Evolutionary conservation across 176 grass and related monocot genomes (phyloP).

Genomic region (Eragrostis nindensis): DNA sequence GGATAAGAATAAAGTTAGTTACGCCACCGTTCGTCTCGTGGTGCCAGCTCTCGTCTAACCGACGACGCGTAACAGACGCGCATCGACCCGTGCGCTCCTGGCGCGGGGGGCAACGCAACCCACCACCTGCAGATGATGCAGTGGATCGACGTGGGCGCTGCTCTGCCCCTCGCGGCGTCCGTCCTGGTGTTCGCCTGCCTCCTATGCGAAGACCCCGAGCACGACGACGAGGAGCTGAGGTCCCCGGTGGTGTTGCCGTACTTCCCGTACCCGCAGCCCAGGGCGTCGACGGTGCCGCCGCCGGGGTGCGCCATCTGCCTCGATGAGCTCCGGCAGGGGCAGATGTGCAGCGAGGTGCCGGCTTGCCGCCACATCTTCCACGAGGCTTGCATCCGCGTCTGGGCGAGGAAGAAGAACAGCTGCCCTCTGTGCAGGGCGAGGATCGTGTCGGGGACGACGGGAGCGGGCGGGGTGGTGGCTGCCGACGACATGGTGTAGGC

Average conservation of each 20-base stretch:
- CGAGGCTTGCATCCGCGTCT: conserved; percentile 37
- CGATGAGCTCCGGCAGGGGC: conserved; percentile 27
- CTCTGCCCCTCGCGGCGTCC: too few species aligned
- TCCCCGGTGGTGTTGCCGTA: not conserved
- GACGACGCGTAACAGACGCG: too few species aligned
- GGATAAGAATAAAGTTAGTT: too few species aligned
- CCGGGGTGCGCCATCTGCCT: conserved; percentile 54
- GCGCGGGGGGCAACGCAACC: too few species aligned
- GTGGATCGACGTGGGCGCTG: too few species aligned
- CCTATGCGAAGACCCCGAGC: too few species aligned
- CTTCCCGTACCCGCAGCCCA: conserved; percentile 9
- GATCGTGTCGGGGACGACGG: not conserved
- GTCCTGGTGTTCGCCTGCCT: too few species aligned
- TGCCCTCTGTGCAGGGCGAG: conserved; percentile 48
- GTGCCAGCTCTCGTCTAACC: too few species aligned
- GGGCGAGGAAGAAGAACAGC: conserved; percentile 26
- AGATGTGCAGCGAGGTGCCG: conserved; percentile 44
- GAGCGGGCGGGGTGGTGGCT: not conserved
- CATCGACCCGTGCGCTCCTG: too few species aligned
- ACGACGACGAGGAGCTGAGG: too few species aligned
- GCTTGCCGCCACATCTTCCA: conserved; percentile 59
- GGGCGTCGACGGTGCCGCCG: not conserved
- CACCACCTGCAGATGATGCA: too few species aligned
- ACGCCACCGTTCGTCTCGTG: too few species aligned
- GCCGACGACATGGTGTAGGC: conserved; percentile 31